These are phyloP conservation scores for Curvularia sp. DNA, from an alignment of 2,329 filamentous ascomycete genomes.

Conservation along the genomic window DNA sequence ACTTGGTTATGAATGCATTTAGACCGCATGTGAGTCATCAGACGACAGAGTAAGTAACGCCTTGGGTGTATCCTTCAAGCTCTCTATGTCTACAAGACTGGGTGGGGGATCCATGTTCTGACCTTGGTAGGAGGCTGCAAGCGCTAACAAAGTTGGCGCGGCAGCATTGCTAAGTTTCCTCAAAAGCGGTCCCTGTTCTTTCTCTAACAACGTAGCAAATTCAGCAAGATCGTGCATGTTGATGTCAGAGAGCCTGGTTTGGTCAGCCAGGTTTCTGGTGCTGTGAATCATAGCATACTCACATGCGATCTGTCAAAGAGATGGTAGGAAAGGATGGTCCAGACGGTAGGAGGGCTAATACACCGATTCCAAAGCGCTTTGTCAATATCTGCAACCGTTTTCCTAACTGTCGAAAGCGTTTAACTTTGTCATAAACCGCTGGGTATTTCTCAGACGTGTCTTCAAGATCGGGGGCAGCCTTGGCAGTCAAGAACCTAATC, in stretches of 20 bases:
- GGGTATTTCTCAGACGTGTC: neutral
- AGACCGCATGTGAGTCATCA: neutral
- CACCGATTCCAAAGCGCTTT: slow-evolving; percentile 7
- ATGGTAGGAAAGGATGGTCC: slow-evolving; percentile 8
- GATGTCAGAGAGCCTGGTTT: neutral
- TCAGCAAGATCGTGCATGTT: neutral
- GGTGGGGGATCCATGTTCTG: neutral
- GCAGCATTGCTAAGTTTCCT: neutral
- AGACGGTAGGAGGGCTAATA: slow-evolving; percentile 13
- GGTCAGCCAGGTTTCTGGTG: neutral
- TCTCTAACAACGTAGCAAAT: neutral
- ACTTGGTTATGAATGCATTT: neutral
- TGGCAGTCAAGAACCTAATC: neutral
- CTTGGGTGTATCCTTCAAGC: slow-evolving; percentile 3
- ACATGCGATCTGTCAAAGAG: slow-evolving; percentile 13
- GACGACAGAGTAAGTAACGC: neutral
- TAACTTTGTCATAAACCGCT: neutral
- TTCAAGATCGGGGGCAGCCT: slow-evolving; percentile 2
- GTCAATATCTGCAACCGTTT: slow-evolving; percentile 8
- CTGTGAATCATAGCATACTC: slow-evolving; percentile 1
- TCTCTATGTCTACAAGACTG: neutral
- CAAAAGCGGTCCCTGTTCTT: slow-evolving; percentile 1
- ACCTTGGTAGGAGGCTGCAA: neutral
- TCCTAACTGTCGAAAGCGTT: slow-evolving; percentile 1
- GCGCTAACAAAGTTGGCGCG: neutral